These are phyloP conservation scores for Penicillium atrosanguineum DNA, from an alignment of 495 filamentous ascomycete genomes.

Conservation along the genomic window DNA sequence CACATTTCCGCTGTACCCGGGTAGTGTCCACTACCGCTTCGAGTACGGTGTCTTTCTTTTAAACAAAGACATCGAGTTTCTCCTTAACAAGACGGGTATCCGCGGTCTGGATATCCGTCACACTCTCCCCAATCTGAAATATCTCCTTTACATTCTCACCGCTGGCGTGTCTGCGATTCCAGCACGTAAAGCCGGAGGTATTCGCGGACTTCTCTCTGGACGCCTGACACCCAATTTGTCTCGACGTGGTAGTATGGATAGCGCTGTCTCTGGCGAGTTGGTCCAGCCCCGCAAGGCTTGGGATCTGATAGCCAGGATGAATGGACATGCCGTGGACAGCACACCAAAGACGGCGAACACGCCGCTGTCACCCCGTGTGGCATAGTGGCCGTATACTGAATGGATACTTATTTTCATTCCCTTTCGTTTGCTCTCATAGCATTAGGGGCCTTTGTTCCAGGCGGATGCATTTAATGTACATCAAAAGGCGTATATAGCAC, in stretches of 20 bases:
- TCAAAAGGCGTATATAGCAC: conserved; percentile 3
- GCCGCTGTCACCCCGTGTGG: conserved; percentile 23
- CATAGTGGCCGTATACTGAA: conserved; percentile 3
- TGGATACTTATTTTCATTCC: background rate
- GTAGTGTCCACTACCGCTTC: conserved; percentile 78
- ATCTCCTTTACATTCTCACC: conserved; percentile 81
- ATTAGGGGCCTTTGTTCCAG: background rate
- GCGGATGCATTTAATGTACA: background rate
- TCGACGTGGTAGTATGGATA: conserved; percentile 41
- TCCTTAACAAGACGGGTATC: conserved; percentile 71
- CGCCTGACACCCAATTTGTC: conserved; percentile 36
- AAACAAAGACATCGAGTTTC: conserved; percentile 88
- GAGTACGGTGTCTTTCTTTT: conserved; percentile 94
- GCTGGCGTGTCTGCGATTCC: conserved; percentile 76
- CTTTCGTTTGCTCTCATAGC: background rate
- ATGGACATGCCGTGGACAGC: conserved; percentile 24
- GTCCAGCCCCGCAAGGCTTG: conserved; percentile 28
- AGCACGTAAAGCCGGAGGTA: conserved; percentile 71
- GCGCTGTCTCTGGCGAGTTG: conserved; percentile 35
- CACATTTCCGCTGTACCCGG: conserved; percentile 77
- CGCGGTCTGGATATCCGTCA: conserved; percentile 82
- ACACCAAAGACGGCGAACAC: conserved; percentile 6
- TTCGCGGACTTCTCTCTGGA: conserved; percentile 56
- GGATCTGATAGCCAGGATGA: conserved; percentile 29
- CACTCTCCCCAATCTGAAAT: conserved; percentile 90